Base-by-base conservation (phyloP, 495 filamentous ascomycete genomes). In the Rostrohypoxylon terebratum region DNA sequence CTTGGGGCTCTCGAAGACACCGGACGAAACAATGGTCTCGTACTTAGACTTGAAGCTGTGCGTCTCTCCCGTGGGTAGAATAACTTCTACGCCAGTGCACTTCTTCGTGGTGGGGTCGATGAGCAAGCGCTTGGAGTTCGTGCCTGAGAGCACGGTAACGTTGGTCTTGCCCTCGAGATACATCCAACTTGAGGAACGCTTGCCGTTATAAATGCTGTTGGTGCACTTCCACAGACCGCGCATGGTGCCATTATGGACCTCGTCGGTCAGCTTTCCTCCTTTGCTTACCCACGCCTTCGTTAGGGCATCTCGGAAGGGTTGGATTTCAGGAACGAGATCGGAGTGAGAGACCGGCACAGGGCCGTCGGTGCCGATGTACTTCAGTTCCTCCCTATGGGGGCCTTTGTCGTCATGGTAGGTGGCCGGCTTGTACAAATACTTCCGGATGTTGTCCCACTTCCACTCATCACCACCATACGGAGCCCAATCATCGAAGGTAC, bases 401-500 rank as follows among this genome's bases (percentile, higher is more conserved):
- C 78, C 73, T 1, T 81, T 77, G 68, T 88, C 86, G 25, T 89
- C 85, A 59, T 88, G 84, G 70, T 88, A 89, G n/a, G 82, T 87
- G 0, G 82, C 86, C 20, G 82, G 81, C 78, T 89, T 89, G 69
- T 85, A 82, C 13, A 89, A 79, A 53, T 88, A 89, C 14, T 82
- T 79, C 16, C 84, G 78, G 36, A 77, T 74, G 18, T 71, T 77
- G 8, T 84, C 77, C 83, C 82, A 85, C 23, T 69, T 83, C 83
- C 81, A 83, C 61, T 80, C 78, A 42, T 81, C 78, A 21, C 80
- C 81, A 58, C 80, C 81, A 58, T 75, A 80, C 59, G 76, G 60
- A 23, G 73, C 77, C 88, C 88, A 91, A 68, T 90, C 87, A 78
- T 90, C 86, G 60, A 87, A 91, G 64, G 89, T 89, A 47, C 86